Percentiles rank a stretch among this genome's conserved stretches.
Conservation (phyloP, 1,139 yeast species). For the Spathaspora sp. region DNA sequence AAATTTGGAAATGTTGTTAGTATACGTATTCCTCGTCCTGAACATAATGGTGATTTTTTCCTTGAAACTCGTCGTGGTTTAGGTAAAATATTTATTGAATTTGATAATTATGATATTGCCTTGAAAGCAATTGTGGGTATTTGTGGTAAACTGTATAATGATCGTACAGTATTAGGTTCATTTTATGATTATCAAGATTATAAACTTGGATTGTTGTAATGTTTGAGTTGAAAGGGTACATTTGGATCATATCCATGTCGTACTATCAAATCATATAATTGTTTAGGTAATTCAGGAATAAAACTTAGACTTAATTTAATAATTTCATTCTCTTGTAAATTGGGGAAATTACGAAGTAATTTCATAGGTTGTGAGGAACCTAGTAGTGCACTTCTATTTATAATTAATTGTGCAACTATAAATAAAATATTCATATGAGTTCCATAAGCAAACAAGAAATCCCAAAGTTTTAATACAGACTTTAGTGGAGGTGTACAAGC, state of each 20-base stretch:
- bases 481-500: slow-evolving; percentile 88
- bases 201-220: slow-evolving; percentile 25
- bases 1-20: slow-evolving; percentile 54
- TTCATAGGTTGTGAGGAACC: slow-evolving; percentile 70
- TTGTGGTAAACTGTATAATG: slow-evolving; percentile 69
- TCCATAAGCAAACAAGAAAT: slow-evolving; percentile 87
- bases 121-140: slow-evolving; percentile 57
- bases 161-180: slow-evolving; percentile 67
- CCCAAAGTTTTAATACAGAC: slow-evolving; percentile 83
- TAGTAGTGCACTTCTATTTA: slow-evolving; percentile 62
- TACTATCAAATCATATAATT: slow-evolving; percentile 64
- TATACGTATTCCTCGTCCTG: slow-evolving; percentile 62
- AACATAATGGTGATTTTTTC: slow-evolving; percentile 42
- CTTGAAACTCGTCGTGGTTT: slow-evolving; percentile 56
- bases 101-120: slow-evolving; percentile 52
- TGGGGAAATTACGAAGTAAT: slow-evolving; percentile 70
- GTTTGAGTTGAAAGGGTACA: slow-evolving; percentile 34
- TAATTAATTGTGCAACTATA: slow-evolving; percentile 78
- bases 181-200: slow-evolving; percentile 62
- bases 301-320: slow-evolving; percentile 80
- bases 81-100: slow-evolving; percentile 74
- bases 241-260: slow-evolving; percentile 68
- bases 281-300: slow-evolving; percentile 71
- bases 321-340: slow-evolving; percentile 68
- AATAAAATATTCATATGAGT: slow-evolving; percentile 83